phyloP scores from a whole-genome alignment of 1,284 basidiomycete genomes.

The Heterobasidion parviporum region DNA sequence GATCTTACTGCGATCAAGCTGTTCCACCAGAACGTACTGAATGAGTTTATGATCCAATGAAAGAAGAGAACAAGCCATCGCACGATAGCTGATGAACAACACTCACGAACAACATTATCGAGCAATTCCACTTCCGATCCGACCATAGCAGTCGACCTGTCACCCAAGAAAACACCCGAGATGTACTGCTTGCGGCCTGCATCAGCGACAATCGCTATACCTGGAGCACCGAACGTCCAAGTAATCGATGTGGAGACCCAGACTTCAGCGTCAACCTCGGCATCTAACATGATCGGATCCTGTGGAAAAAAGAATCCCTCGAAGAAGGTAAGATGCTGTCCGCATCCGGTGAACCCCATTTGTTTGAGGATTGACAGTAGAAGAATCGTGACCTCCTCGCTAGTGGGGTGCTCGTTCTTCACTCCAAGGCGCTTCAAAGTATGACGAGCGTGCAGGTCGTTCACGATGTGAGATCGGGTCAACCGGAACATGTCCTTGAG shows the following conservation, averaged over 20 bases:
- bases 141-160: not conserved
- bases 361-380: not conserved
- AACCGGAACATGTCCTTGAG: constrained; percentile 10
- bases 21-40: too few species aligned
- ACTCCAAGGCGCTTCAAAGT: not conserved
- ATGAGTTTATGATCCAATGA: too few species aligned
- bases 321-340: constrained; percentile 1
- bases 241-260: constrained; percentile 3
- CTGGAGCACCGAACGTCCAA: constrained; percentile 12
- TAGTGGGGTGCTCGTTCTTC: not conserved
- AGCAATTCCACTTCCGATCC: not conserved
- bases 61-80: too few species aligned
- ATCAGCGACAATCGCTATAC: constrained; percentile 2
- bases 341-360: constrained; percentile 8
- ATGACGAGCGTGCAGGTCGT: not conserved
- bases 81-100: too few species aligned
- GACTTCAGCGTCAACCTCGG: constrained; percentile 2
- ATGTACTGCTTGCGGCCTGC: not conserved
- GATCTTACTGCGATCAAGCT: too few species aligned
- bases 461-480: not conserved
- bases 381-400: not conserved
- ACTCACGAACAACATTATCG: not conserved
- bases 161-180: not conserved
- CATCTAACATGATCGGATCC: constrained; percentile 1
- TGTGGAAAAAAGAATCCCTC: constrained; percentile 11